A percentile compares a stretch with the other conserved stretches of the same genome.
Conservation (phyloP, 345 rosid genomes). For the Populus simonii region DNA sequence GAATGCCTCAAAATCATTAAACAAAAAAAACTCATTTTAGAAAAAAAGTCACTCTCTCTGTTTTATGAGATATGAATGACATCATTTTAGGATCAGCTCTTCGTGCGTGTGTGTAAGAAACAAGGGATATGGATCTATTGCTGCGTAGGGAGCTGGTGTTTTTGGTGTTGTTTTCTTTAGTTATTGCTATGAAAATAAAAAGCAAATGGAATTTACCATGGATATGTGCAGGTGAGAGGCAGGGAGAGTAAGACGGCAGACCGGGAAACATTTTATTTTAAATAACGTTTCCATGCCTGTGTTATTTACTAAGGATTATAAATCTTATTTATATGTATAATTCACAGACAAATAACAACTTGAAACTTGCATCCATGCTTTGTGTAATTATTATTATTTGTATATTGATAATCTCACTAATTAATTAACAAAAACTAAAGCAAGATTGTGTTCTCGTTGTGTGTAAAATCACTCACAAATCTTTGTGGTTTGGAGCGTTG, state of each 20-base stretch:
- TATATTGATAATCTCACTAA: background rate
- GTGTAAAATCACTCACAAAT: too few relatives aligned
- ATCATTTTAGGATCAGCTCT: background rate
- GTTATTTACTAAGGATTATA: background rate
- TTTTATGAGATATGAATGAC: background rate
- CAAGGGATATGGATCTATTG: background rate
- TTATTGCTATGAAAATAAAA: background rate
- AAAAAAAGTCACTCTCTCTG: background rate
- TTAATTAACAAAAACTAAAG: too few relatives aligned
- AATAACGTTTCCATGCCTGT: background rate
- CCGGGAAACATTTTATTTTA: background rate
- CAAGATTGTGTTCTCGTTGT: too few relatives aligned
- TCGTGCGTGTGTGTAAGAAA: too few relatives aligned
- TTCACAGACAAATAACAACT: background rate
- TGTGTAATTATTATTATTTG: background rate
- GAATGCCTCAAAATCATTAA: too few relatives aligned
- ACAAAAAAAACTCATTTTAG: too few relatives aligned
- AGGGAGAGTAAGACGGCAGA: background rate
- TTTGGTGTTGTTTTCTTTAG: background rate
- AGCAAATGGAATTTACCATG: slow-evolving; percentile 5
- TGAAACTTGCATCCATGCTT: background rate
- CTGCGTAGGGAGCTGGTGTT: background rate
- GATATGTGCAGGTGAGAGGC: background rate
- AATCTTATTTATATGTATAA: background rate
- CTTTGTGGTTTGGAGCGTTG: too few relatives aligned